Percentiles rank a stretch among this genome's conserved stretches.
Evolutionary conservation across 73 alveolate genomes (phyloP).

Genomic region (Uronychia setigera): DNA sequence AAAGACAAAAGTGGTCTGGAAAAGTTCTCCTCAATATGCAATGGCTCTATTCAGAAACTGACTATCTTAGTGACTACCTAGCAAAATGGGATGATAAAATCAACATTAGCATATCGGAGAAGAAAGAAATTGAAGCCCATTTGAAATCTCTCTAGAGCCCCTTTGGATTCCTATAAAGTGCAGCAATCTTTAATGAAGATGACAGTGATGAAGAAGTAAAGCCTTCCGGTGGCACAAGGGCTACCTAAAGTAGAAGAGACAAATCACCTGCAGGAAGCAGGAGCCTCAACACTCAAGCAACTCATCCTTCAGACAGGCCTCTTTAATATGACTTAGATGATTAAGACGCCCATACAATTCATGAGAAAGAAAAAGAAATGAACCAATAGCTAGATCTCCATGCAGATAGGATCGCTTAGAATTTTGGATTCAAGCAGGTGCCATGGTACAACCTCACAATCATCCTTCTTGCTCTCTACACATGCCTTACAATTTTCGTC

Average conservation of each 20-base stretch:
- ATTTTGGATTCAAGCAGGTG: slow-evolving; percentile 34
- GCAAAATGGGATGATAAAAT: slow-evolving; percentile 57
- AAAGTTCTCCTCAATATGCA: slow-evolving; percentile 41
- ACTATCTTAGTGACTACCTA: slow-evolving; percentile 31
- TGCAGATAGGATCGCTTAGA: slow-evolving; percentile 27
- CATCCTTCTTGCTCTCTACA: slow-evolving; percentile 34
- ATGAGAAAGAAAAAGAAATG: slow-evolving; percentile 15
- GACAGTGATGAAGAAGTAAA: slow-evolving; percentile 19
- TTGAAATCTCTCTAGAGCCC: slow-evolving; percentile 45
- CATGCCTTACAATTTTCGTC: slow-evolving; percentile 29
- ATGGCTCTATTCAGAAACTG: slow-evolving; percentile 56
- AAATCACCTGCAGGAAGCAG: slow-evolving; percentile 1
- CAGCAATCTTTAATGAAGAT: background rate
- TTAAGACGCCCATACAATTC: slow-evolving; percentile 14
- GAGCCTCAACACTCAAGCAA: background rate
- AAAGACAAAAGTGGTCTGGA: slow-evolving; percentile 13
- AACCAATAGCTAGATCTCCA: slow-evolving; percentile 8
- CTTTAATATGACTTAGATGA: background rate
- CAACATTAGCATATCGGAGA: slow-evolving; percentile 41
- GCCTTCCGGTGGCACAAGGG: background rate
- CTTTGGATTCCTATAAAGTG: slow-evolving; percentile 43
- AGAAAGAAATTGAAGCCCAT: slow-evolving; percentile 29
- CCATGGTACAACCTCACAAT: slow-evolving; percentile 48
- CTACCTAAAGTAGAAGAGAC: too few relatives aligned
- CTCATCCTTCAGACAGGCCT: background rate